Base-by-base conservation (phyloP, 148 eudicot species). In the Suaeda aralocaspica region DNA sequence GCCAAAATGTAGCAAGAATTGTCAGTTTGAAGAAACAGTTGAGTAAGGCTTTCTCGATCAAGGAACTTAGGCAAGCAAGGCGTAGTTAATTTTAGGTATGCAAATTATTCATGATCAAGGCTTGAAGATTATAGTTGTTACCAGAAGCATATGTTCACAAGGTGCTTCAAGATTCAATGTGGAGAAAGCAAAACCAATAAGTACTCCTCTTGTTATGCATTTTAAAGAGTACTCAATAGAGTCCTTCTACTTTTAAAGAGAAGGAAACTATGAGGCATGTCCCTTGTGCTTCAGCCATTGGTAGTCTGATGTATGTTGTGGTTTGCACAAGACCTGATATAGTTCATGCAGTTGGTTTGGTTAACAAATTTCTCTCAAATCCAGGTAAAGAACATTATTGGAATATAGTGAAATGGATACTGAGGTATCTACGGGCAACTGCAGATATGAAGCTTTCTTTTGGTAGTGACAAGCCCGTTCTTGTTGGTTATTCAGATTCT, bases 111-210 rank as follows among this genome's bases (percentile, higher is more conserved):
- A 15, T 52, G 57, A 52, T 52, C 1, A n/a, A 52, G n/a, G 25
- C 25, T 7, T 11, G 9, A 52, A 52, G 1, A 19, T 19, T 52
- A 11, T 52, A 6, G 57, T 52, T 52, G 26, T 52, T 3, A 52
- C n/a, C n/a, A n/a, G n/a, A n/a, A n/a, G n/a, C n/a, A n/a, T n/a
- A n/a, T n/a, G n/a, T n/a, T n/a, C n/a, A n/a, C n/a, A n/a, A n/a
- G n/a, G n/a, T n/a, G n/a, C n/a, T n/a, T n/a, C n/a, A n/a, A n/a
- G n/a, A n/a, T n/a, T n/a, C n/a, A n/a, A n/a, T n/a, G n/a, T n/a
- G n/a, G n/a, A n/a, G n/a, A n/a, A n/a, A n/a, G n/a, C n/a, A n/a
- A 60, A 60, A 60, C 65, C 65, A 46, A 19, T 46, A 25, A 49
- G 58, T 67, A 15, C 39, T 28, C 70, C 70, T 49, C 59, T 67